Evolutionary conservation across 2,329 filamentous ascomycete genomes (phyloP).

Genomic region (Coniochaeta sp.): DNA sequence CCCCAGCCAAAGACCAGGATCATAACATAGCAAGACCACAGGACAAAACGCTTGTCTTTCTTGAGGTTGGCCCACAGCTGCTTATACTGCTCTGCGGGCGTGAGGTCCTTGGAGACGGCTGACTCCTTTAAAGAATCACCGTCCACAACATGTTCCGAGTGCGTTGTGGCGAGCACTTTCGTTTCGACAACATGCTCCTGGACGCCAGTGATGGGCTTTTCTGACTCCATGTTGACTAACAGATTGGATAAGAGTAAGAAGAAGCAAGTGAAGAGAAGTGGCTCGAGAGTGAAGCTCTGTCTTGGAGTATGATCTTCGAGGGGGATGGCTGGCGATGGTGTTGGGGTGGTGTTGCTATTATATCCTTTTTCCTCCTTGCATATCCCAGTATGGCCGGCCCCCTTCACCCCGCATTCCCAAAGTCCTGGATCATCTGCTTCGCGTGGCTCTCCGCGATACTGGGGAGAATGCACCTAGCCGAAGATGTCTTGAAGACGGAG

Average conservation of each 20-base stretch:
- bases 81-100: slow-evolving; percentile 17
- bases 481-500: background rate
- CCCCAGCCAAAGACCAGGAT: slow-evolving; percentile 26
- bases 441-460: background rate
- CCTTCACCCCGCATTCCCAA: background rate
- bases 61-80: slow-evolving; percentile 19
- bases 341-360: background rate
- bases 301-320: background rate
- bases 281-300: background rate
- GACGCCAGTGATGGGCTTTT: background rate
- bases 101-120: slow-evolving; percentile 11
- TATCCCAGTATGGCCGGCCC: background rate
- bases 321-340: background rate
- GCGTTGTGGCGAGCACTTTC: background rate
- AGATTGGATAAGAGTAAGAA: background rate
- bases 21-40: slow-evolving; percentile 21
- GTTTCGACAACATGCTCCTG: background rate
- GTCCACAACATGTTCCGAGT: background rate
- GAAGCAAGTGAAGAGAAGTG: background rate
- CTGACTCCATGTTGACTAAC: background rate
- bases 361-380: background rate
- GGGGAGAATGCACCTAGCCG: background rate
- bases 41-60: slow-evolving; percentile 18
- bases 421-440: background rate
- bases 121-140: background rate